Evolutionary conservation across 768 basidiomycete genomes (phyloP), one percentile per base, ranked within the genome.

Genomic region (Tubosaeta sp.): DNA sequence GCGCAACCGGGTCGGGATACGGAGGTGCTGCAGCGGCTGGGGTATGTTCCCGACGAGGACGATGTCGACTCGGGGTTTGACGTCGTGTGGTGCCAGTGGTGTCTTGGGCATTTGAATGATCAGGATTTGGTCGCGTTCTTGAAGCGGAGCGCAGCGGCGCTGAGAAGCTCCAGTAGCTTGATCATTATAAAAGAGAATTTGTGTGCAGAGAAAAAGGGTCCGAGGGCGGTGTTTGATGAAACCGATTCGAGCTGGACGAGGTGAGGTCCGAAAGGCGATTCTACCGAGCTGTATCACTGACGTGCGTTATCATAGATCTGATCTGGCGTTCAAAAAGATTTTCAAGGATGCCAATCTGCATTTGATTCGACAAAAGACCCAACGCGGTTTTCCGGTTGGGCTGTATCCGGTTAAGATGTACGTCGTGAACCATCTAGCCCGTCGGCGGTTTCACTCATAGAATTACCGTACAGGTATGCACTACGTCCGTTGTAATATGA

Each of bases 71-170:
- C 75, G 39, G 80, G 80, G 1, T 97, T 93, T 69, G 95, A 99
- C 68, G 80, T 94, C 47, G 79, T 95, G 51, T 94, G 91, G 94
- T 91, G 90, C 61, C 95, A 99, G 67, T 98, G 95, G 95, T 95
- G 94, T 72, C 77, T 97, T 14, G 90, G 91, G 2, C 90, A 94
- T 72, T 76, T 96, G 51, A 80, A 75, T 48, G 84, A 94, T 64
- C 62, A 65, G 8, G 89, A 95, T 64, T 79, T 97, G 21, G 77
- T 91, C 24, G 67, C 71, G 2, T 97, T 97, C 71, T 76, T 97
- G 57, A 72, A 76, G 57, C 74, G 83, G 42, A 77, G 84, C 54
- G 75, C 76, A 42, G 71, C 69, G 3, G 82, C 91, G 0, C 65
- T 97, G 51, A 74, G 84, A n/a, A 49, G 60, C 30, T 68, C 62